Evolutionary conservation across 2,329 filamentous ascomycete species (phyloP), one percentile per base, ranked within the genome.

Genomic region (Ceratocystis ficicola): DNA sequence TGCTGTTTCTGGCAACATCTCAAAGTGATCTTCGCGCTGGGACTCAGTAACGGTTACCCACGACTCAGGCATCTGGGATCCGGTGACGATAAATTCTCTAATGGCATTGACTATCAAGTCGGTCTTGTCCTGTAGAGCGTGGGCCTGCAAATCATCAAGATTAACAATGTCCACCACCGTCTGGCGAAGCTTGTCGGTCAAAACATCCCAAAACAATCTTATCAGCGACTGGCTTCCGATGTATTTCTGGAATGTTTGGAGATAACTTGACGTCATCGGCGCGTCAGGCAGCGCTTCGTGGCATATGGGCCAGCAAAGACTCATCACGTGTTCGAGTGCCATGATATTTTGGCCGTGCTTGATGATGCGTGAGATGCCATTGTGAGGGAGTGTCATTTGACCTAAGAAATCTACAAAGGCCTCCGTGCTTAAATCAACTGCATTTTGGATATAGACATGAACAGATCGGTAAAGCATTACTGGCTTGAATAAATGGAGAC

Each of bases 141-240:
- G 8, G 12, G 32, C 32, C 32, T 12, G 32, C 8, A 8, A 2
- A 36, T 2, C 3, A 1, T 93, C 92, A 67, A 89, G 83, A 68
- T 82, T 85, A 66, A 95, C 75, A 57, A 97, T 89, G 70, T 97
- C 93, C 74, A 91, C 87, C 0, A 96, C 90, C 25, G 89, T 83
- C 0, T 85, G 79, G 2, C 87, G 84, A 67, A 97, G 79, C 66
- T 85, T 86, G 0, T 88, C 85, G 0, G 94, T 94, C 71, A 97
- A 82, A 7, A 88, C 89, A 64, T 94, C 83, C 91, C 94, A 99
- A 77, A 96, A 99, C 74, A 93, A 95, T 0, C 89, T 93, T 1
- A 90, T 85, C 17, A 99, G 78, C 1, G 89, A 94, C 0, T 89
- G 85, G 0, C 91, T 96, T 75, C 97, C 94, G 6, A 99, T 82